phyloP scores from a whole-genome alignment of 768 basidiomycete species.

The Kwoniella heveanensis region DNA sequence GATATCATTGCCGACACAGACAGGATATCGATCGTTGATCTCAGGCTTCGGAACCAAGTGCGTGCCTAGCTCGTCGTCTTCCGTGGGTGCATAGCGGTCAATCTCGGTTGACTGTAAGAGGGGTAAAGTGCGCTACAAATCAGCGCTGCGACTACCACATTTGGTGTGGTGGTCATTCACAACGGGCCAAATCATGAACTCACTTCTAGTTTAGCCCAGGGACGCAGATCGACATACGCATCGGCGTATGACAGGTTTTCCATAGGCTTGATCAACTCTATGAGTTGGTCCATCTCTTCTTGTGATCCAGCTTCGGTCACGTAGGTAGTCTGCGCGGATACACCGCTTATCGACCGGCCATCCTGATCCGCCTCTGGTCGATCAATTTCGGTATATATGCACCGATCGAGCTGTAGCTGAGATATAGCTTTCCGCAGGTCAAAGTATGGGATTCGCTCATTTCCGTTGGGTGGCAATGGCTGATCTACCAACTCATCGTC shows the following conservation, averaged over 20 bases:
- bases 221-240: constrained; percentile 59
- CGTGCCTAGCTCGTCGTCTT: constrained; percentile 43
- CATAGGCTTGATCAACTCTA: constrained; percentile 23
- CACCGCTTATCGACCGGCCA: too few relatives aligned
- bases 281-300: not conserved
- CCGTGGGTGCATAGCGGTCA: constrained; percentile 54
- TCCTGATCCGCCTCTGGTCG: too few relatives aligned
- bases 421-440: constrained; percentile 72
- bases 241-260: constrained; percentile 63
- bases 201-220: constrained; percentile 59
- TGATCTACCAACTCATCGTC: constrained; percentile 41
- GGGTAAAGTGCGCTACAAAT: too few relatives aligned
- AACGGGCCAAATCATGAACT: too few relatives aligned
- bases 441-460: constrained; percentile 52
- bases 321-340: too few relatives aligned
- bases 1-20: constrained; percentile 23
- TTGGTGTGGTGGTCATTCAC: too few relatives aligned
- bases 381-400: constrained; percentile 3
- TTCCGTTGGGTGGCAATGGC: constrained; percentile 55
- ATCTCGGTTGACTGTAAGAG: constrained; percentile 36
- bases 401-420: constrained; percentile 62
- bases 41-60: constrained; percentile 35
- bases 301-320: too few relatives aligned
- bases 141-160: too few relatives aligned
- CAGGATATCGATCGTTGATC: constrained; percentile 23